Conservation (phyloP, 257 asterid species). For the Penstemon barbatus region DNA sequence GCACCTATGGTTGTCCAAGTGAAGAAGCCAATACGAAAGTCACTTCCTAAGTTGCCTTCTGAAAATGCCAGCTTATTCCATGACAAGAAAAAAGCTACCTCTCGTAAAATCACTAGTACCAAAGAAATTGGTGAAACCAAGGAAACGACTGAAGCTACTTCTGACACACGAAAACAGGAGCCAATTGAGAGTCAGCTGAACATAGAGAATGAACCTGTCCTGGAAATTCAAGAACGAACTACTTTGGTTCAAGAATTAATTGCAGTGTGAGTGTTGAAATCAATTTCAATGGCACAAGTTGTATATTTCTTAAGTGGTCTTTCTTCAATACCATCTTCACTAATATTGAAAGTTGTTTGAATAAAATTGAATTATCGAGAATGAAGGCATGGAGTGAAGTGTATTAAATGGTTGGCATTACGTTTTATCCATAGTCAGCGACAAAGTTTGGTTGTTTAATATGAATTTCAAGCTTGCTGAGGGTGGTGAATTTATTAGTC, state of each 20-base stretch:
- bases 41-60: constrained; percentile 85
- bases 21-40: constrained; percentile 71
- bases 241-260: constrained; percentile 31
- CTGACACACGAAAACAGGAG: constrained; percentile 29
- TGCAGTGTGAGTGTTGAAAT: constrained; percentile 39
- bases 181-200: constrained; percentile 28
- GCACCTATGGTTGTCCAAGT: constrained; percentile 39
- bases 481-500: constrained; percentile 38
- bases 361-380: constrained; percentile 33
- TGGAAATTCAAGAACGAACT: constrained; percentile 37
- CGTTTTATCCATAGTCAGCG: constrained; percentile 39
- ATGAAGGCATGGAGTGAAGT: constrained; percentile 33
- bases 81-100: constrained; percentile 44
- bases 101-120: constrained; percentile 40
- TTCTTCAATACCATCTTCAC: constrained; percentile 24
- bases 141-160: constrained; percentile 34
- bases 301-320: constrained; percentile 17
- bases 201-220: constrained; percentile 27
- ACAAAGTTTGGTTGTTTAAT: constrained; percentile 40
- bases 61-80: constrained; percentile 51
- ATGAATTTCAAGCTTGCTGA: constrained; percentile 43
- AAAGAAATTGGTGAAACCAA: constrained; percentile 42
- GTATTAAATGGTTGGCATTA: constrained; percentile 36
- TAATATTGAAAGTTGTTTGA: constrained; percentile 36
- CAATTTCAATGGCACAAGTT: constrained; percentile 24